Conservation (phyloP, 768 basidiomycete genomes). For the Pulveroboletus sp. region DNA sequence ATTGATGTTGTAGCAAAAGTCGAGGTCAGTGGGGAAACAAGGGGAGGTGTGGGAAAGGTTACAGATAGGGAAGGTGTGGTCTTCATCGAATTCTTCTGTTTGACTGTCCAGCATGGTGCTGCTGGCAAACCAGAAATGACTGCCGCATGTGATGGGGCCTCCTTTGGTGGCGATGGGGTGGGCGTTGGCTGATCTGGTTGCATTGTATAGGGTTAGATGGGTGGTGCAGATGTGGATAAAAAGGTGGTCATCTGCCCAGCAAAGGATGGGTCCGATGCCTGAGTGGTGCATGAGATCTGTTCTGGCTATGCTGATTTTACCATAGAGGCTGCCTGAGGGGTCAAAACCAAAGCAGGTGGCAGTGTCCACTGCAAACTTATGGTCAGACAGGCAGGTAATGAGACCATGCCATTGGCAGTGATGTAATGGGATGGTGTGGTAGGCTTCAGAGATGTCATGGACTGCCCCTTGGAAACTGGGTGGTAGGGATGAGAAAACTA, state of each 20-base stretch:
- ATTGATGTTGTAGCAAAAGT: not conserved
- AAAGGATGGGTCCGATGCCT: constrained; percentile 21
- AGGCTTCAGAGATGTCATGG: not conserved
- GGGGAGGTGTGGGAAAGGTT: not conserved
- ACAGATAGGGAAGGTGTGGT: not conserved
- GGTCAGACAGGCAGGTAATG: too few relatives aligned
- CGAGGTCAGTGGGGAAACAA: not conserved
- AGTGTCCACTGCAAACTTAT: too few relatives aligned
- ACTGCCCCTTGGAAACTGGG: not conserved
- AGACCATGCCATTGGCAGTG: constrained; percentile 37
- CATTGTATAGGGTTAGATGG: not conserved
- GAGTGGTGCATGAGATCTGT: not conserved
- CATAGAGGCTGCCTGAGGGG: too few relatives aligned
- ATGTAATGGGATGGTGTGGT: constrained; percentile 28
- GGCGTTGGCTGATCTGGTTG: too few relatives aligned
- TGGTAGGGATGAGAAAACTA: too few relatives aligned
- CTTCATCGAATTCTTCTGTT: not conserved
- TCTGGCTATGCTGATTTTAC: too few relatives aligned
- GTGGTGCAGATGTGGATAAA: constrained; percentile 12
- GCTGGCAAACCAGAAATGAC: not conserved
- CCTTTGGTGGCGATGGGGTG: too few relatives aligned
- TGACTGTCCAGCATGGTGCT: not conserved
- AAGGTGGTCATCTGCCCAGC: constrained; percentile 33
- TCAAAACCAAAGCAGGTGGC: too few relatives aligned
- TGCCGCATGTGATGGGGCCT: too few relatives aligned